Conservation (phyloP, 2,329 filamentous ascomycete genomes). For the Ophiostoma ulmi region DNA sequence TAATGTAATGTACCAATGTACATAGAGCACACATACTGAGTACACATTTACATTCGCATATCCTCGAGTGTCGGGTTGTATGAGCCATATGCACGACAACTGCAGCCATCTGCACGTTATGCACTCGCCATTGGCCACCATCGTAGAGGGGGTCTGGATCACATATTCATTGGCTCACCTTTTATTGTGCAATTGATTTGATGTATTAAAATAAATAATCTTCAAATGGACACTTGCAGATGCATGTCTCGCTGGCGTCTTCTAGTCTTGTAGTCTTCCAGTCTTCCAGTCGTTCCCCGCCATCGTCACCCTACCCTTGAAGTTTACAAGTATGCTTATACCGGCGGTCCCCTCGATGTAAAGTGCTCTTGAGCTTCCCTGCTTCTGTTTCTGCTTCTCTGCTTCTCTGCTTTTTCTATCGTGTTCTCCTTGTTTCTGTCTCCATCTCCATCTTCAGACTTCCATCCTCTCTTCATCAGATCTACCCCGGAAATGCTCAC, state of each 20-base stretch:
- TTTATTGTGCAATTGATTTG: not conserved
- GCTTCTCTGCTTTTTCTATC: not conserved
- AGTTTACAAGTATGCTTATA: not conserved
- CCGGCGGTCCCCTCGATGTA: not conserved
- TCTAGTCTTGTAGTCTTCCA: not conserved
- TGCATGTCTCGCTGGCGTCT: slow-evolving; percentile 7
- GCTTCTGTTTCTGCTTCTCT: not conserved
- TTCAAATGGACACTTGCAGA: not conserved
- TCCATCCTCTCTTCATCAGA: too few species aligned
- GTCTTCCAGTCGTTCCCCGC: not conserved
- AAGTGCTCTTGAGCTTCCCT: not conserved
- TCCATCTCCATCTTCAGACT: not conserved
- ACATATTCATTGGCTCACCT: not conserved
- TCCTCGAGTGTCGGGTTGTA: not conserved
- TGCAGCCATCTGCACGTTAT: not conserved
- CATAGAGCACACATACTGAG: not conserved
- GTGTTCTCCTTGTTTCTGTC: not conserved
- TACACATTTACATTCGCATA: not conserved
- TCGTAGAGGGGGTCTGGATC: not conserved
- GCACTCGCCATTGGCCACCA: not conserved
- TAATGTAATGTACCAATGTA: not conserved
- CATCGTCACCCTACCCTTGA: not conserved
- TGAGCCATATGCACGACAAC: slow-evolving; percentile 1
- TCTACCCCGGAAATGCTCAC: not conserved
- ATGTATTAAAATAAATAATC: not conserved